Evolutionary conservation across 164 flowering plant genomes (phyloP).

Genomic region (Vitis riparia): DNA sequence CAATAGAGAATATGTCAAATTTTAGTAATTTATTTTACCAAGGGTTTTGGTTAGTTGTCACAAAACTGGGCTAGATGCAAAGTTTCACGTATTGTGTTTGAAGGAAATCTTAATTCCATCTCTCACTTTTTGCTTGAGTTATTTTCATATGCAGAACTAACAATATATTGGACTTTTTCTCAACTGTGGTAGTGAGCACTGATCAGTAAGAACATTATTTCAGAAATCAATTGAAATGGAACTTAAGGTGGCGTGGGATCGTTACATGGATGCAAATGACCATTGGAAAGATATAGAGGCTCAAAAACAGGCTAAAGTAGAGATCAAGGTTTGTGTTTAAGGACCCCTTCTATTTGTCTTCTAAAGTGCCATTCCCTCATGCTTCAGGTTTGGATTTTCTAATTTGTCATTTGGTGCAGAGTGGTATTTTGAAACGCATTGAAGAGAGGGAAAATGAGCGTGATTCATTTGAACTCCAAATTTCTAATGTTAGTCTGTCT

Average conservation of each 20-base stretch:
- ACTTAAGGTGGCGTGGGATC: constrained; percentile 55
- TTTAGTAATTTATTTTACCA: not conserved
- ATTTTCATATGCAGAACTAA: not conserved
- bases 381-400: not conserved
- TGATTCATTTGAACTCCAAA: constrained; percentile 55
- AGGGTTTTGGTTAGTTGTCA: not conserved
- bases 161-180: not conserved
- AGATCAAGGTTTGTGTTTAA: constrained; percentile 60
- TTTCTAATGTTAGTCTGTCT: constrained; percentile 54
- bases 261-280: constrained; percentile 58
- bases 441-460: constrained; percentile 62
- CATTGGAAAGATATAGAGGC: constrained; percentile 67
- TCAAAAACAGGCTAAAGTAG: constrained; percentile 63
- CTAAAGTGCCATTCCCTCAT: not conserved
- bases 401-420: constrained; percentile 41
- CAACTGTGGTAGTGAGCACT: constrained; percentile 2
- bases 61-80: not conserved
- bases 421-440: constrained; percentile 48
- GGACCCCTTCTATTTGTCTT: not conserved
- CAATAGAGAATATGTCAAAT: too few relatives aligned
- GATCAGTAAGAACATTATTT: constrained; percentile 21
- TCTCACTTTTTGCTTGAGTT: not conserved
- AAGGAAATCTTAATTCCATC: not conserved
- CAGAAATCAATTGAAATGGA: constrained; percentile 69
- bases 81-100: not conserved